Evolutionary conservation across 352 stramenopile species (phyloP), one percentile per base, ranked within the genome.

Genomic region (Saprolegnia diclina): DNA sequence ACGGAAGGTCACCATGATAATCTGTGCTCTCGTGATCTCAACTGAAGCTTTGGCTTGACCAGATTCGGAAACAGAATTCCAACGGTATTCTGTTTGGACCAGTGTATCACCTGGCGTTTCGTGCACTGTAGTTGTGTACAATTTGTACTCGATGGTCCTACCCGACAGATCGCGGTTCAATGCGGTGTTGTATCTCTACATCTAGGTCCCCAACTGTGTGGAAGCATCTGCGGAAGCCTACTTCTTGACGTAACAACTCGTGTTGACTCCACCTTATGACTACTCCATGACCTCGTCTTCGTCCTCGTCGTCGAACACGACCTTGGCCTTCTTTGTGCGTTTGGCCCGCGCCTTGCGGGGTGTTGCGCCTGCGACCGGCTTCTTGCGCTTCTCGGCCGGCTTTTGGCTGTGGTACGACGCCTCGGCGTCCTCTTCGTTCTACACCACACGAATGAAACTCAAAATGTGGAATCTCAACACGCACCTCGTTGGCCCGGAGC

Each of bases 311-410:
- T 69, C 63, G 9, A 50, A n/a, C 19, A 61, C 21, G 13, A 22
- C 22, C 14, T 56, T 69, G 26, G 46, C 18, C 38, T 69, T 59
- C 46, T 59, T 69, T 46, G 53, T n/a, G 21, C 54, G 53, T 22
- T 38, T 69, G 5, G 63, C 29, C 21, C 46, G 24, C n/a, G 45
- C n/a, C 42, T 69, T 69, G 24, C 63, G 63, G 0, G 63, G 63
- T 18, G 63, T 76, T 24, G 73, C 69, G 44, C 71, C 74, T 40
- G 65, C 63, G 21, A 73, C 74, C 37, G 74, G 74, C 66, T 71
- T 70, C 46, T 88, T 87, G 14, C 72, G 68, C 29, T 66, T 71
- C 16, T 72, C 52, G 1, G 81, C 81, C 70, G 87, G 84, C 45
- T 83, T 77, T 22, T 56, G 56, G 9, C 52, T 57, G 16, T 63